These are phyloP conservation scores for Dinochytrium kinnereticum DNA, from an alignment of 371 early-diverging fungal genomes.

Conservation along the genomic window DNA sequence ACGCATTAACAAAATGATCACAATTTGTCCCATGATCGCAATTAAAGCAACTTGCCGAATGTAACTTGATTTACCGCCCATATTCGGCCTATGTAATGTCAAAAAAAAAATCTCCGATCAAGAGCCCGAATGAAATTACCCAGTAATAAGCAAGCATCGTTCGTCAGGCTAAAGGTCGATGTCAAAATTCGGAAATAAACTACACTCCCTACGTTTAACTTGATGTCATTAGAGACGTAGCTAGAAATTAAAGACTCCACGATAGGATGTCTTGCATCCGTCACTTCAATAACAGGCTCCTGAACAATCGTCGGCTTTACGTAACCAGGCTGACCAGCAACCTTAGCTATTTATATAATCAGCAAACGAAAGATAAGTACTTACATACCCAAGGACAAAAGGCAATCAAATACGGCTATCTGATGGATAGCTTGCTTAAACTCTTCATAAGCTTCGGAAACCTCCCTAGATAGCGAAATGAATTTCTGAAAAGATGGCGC, in stretches of 20 bases:
- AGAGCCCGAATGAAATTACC: constrained; percentile 20
- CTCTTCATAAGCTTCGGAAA: constrained; percentile 65
- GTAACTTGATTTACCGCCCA: constrained; percentile 89
- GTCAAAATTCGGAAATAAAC: not conserved
- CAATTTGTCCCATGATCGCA: constrained; percentile 84
- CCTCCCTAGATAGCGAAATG: constrained; percentile 46
- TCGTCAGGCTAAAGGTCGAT: constrained; percentile 21
- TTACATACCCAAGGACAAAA: constrained; percentile 64
- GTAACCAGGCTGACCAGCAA: constrained; percentile 72
- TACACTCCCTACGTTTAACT: constrained; percentile 47
- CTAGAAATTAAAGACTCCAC: constrained; percentile 49
- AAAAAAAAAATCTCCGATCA: not conserved
- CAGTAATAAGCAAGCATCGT: constrained; percentile 46
- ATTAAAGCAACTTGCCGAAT: constrained; percentile 78
- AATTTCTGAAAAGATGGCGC: not conserved
- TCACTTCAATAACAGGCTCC: constrained; percentile 52
- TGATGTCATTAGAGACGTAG: constrained; percentile 77
- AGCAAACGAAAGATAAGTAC: not conserved
- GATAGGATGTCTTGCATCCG: constrained; percentile 69
- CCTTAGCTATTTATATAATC: constrained; percentile 47
- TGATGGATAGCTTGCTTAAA: constrained; percentile 67
- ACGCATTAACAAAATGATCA: constrained; percentile 37
- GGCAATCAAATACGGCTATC: constrained; percentile 76
- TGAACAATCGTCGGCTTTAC: constrained; percentile 67
- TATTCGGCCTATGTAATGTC: constrained; percentile 71